Conservation (phyloP, 1,284 basidiomycete genomes). For the Ceratobasidium sp. region DNA sequence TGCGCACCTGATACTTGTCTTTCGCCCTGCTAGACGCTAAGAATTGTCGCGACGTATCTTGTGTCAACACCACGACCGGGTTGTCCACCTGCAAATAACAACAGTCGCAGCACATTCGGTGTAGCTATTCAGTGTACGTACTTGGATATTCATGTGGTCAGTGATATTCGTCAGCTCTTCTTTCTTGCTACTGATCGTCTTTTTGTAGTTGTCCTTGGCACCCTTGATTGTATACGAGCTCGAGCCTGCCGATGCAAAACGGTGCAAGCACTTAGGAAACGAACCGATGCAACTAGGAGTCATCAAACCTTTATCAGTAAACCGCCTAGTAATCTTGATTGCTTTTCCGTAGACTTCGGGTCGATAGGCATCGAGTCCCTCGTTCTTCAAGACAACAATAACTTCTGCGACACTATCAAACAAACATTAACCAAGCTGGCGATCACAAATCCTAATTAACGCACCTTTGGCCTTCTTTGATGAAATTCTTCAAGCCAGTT, state of each 20-base stretch:
- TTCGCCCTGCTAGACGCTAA: constrained; percentile 83
- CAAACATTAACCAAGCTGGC: constrained; percentile 4
- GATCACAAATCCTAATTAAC: constrained; percentile 51
- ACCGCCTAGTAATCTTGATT: constrained; percentile 87
- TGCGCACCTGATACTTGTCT: constrained; percentile 90
- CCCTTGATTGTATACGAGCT: constrained; percentile 89
- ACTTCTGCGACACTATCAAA: constrained; percentile 77
- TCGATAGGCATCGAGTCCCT: constrained; percentile 90
- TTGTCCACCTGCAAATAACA: constrained; percentile 79
- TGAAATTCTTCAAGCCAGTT: constrained; percentile 88
- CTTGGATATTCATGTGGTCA: constrained; percentile 94
- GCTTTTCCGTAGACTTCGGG: constrained; percentile 85
- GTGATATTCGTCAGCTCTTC: constrained; percentile 90
- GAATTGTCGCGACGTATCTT: constrained; percentile 87
- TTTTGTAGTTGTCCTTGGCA: constrained; percentile 80
- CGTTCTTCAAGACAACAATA: constrained; percentile 86
- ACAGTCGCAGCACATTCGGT: not conserved
- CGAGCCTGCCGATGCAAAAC: constrained; percentile 66
- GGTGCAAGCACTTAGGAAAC: not conserved
- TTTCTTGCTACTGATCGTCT: constrained; percentile 81
- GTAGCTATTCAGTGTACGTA: constrained; percentile 4
- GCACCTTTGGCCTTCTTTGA: constrained; percentile 87
- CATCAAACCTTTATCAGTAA: constrained; percentile 60
- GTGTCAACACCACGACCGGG: constrained; percentile 94
- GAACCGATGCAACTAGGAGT: not conserved